Conservation (phyloP, 1,284 basidiomycete genomes). For the Microbotryomycetes sp. region DNA sequence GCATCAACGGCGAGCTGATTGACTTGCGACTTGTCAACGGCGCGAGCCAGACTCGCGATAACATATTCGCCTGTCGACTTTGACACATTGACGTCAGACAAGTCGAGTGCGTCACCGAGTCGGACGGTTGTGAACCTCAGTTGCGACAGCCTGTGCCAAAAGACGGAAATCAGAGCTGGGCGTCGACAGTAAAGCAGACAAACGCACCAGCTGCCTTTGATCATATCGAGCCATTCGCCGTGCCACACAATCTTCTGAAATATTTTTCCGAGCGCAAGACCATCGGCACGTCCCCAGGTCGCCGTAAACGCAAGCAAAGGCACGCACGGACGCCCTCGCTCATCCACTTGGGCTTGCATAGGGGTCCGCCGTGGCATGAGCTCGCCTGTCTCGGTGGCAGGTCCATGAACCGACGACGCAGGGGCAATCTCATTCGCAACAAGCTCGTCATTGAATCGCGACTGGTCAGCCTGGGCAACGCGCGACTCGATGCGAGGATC, state of each 20-base stretch:
- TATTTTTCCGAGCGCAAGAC: constrained; percentile 75
- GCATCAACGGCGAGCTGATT: constrained; percentile 69
- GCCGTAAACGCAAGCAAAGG: constrained; percentile 93
- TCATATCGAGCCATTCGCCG: constrained; percentile 86
- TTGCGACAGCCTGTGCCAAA: constrained; percentile 61
- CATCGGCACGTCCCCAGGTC: constrained; percentile 88
- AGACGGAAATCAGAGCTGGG: not conserved
- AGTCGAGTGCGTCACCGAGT: constrained; percentile 54
- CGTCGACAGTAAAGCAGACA: not conserved
- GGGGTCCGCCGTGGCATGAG: constrained; percentile 37
- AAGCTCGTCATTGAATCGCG: not conserved
- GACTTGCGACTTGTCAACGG: constrained; percentile 68
- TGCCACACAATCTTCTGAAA: constrained; percentile 93
- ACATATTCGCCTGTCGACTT: constrained; percentile 68
- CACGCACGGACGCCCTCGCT: constrained; percentile 43
- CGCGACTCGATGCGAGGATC: constrained; percentile 42
- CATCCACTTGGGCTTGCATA: constrained; percentile 1
- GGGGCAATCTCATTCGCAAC: not conserved
- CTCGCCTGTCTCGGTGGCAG: not conserved
- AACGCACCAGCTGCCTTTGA: constrained; percentile 74
- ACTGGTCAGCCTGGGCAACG: too few relatives aligned
- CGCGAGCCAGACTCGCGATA: constrained; percentile 61
- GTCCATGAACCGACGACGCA: not conserved
- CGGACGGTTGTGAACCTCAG: constrained; percentile 74
- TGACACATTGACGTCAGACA: constrained; percentile 60